Evolutionary conservation across 2,329 filamentous ascomycete genomes (phyloP).

Genomic region (Talaromyces sp.): DNA sequence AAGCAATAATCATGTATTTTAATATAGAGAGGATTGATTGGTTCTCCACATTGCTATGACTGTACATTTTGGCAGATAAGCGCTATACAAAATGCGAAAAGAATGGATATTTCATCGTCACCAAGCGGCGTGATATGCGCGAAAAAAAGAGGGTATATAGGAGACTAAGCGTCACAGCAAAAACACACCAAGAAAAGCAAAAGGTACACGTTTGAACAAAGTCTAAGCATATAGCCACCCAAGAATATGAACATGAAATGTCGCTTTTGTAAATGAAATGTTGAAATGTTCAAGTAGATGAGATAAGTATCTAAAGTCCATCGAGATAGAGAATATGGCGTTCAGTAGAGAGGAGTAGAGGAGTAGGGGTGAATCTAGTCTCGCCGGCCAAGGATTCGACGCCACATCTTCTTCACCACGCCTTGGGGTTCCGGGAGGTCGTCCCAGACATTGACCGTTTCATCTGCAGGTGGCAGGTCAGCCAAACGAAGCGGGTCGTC

Average conservation of each 20-base stretch:
- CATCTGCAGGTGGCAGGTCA: slow-evolving; percentile 43
- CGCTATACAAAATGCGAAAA: not conserved
- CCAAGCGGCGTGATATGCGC: not conserved
- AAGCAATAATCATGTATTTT: not conserved
- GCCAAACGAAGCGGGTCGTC: slow-evolving; percentile 53
- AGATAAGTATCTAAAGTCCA: not conserved
- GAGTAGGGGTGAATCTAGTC: not conserved
- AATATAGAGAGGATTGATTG: not conserved
- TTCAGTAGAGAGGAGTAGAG: not conserved
- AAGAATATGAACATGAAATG: slow-evolving; percentile 7
- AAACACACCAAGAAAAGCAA: not conserved
- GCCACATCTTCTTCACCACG: slow-evolving; percentile 41
- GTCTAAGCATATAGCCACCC: not conserved
- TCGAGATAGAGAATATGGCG: not conserved
- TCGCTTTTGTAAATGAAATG: not conserved
- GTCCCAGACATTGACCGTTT: slow-evolving; percentile 38
- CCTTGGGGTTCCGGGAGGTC: slow-evolving; percentile 35
- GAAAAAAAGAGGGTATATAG: slow-evolving; percentile 12
- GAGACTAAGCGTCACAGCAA: not conserved
- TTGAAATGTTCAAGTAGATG: not conserved
- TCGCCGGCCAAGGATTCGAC: slow-evolving; percentile 30
- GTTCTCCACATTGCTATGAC: not conserved
- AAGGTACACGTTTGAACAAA: not conserved
- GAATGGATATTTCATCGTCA: not conserved
- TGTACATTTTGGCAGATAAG: not conserved